Evolutionary conservation across 805 yeast genomes (phyloP).

Genomic region (Candida ovalis): DNA sequence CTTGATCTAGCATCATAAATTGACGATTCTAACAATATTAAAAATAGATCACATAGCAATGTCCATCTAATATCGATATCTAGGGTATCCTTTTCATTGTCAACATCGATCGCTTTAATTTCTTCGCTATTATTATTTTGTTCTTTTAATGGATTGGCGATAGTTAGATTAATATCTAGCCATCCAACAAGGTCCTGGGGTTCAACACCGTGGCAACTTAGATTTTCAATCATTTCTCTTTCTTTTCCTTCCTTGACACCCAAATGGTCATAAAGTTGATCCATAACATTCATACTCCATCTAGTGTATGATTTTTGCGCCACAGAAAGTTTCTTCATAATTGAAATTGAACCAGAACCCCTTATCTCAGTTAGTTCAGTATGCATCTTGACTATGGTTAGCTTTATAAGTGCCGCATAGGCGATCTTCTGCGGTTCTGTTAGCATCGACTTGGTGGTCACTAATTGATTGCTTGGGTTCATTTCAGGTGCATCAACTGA

Average conservation of each 20-base stretch:
- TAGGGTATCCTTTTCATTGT: constrained; percentile 33
- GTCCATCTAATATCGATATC: constrained; percentile 90
- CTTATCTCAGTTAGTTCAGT: constrained; percentile 64
- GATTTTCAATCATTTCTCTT: constrained; percentile 77
- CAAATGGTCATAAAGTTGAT: constrained; percentile 73
- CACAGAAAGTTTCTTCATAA: constrained; percentile 55
- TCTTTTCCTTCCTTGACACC: constrained; percentile 69
- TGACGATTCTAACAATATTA: constrained; percentile 76
- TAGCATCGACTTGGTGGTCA: constrained; percentile 75
- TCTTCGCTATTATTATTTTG: constrained; percentile 10
- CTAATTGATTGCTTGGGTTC: constrained; percentile 61
- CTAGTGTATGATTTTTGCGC: constrained; percentile 77
- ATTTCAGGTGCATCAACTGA: constrained; percentile 30
- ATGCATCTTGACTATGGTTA: constrained; percentile 77
- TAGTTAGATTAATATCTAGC: constrained; percentile 35
- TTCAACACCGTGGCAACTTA: constrained; percentile 80
- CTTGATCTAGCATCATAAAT: constrained; percentile 88
- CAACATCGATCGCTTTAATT: constrained; percentile 19
- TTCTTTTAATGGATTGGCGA: constrained; percentile 48
- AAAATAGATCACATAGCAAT: constrained; percentile 82
- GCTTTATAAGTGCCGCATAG: constrained; percentile 78
- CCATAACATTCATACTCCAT: constrained; percentile 77
- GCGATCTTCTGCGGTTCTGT: constrained; percentile 86
- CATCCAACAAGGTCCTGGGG: constrained; percentile 69
- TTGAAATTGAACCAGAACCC: constrained; percentile 47